Evolutionary conservation across 345 rosid genomes (phyloP), one percentile per base, ranked within the genome.

Genomic region (Ceriops decandra): DNA sequence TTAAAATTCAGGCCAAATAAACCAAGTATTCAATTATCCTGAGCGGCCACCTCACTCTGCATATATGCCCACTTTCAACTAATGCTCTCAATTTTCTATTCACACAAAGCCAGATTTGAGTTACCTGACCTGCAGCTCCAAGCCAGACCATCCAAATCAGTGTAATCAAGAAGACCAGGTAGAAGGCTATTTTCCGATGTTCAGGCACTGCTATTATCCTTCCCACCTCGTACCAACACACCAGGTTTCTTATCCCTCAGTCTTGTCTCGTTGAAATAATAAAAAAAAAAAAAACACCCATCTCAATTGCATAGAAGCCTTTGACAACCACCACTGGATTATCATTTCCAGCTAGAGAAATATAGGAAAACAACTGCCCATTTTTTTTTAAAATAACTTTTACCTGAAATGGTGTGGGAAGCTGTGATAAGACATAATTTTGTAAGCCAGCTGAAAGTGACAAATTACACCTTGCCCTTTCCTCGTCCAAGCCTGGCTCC

Each of bases 1-100:
- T 74, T 54, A 74, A 63, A 69, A 65, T 72, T 64, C 80, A 79
- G 15, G 79, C 81, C 57, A 79, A 72, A 68, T 74, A 79, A 61
- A 79, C 67, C 83, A 81, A 79, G 68, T 82, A 80, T 63, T 83
- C 83, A 51, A 70, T 46, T 10, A 77, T 57, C 20, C 80, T 83
- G 60, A 69, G 82, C 62, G 28, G 74, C 30, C 56, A 59, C 49
- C 86, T 68, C 56, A 80, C 35, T 68, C 63, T 75, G 61, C 77
- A 83, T 51, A 83, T 59, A 64, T 77, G 67, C 28, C 86, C 86
- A 58, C 83, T 70, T 68, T 66, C 27, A n/a, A 83, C 57, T 22
- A 83, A 67, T 24, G 78, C 59, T 57, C 58, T 80, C 42, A 80
- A 83, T 35, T 42, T 77, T 64, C 42, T 77, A 62, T 83, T 83